phyloP scores from a whole-genome alignment of 2,329 filamentous ascomycete species.

The Clarireedia sp. region DNA sequence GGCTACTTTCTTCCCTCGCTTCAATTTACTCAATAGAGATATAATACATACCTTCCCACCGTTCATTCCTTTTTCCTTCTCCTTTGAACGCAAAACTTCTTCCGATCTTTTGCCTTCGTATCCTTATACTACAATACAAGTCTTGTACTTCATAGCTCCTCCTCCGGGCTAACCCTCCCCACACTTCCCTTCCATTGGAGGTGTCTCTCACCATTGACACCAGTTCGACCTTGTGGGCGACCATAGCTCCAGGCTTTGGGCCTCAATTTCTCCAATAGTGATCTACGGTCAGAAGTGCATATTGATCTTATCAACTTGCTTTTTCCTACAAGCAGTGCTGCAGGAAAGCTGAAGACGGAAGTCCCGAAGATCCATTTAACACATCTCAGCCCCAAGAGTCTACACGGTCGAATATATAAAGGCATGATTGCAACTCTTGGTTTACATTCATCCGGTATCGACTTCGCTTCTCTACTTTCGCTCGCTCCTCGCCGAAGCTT shows the following conservation, averaged over 20 bases:
- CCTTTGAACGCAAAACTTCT: not conserved
- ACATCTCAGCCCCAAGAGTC: conserved; percentile 5
- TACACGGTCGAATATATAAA: conserved; percentile 7
- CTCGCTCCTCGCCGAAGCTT: not conserved
- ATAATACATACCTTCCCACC: not conserved
- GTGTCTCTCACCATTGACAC: conserved; percentile 5
- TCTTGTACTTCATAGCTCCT: not conserved
- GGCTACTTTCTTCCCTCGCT: not conserved
- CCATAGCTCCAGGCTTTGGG: conserved; percentile 18
- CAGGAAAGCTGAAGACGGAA: conserved; percentile 4
- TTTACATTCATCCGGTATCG: not conserved
- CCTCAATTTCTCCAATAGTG: conserved; percentile 6
- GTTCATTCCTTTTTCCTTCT: not conserved
- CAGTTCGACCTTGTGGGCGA: conserved; percentile 13
- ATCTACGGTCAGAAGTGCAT: conserved; percentile 7
- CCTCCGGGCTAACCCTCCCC: not conserved
- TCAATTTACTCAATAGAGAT: not conserved
- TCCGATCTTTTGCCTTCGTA: not conserved
- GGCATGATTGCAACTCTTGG: not conserved
- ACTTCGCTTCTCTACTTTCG: not conserved
- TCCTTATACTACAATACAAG: not conserved
- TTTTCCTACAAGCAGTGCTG: conserved; percentile 10
- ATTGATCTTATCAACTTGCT: conserved; percentile 14
- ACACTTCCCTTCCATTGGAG: not conserved
- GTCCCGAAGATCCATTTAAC: not conserved